Evolutionary conservation across 2,329 filamentous ascomycete genomes (phyloP).

Genomic region (Aaosphaeria arxii): DNA sequence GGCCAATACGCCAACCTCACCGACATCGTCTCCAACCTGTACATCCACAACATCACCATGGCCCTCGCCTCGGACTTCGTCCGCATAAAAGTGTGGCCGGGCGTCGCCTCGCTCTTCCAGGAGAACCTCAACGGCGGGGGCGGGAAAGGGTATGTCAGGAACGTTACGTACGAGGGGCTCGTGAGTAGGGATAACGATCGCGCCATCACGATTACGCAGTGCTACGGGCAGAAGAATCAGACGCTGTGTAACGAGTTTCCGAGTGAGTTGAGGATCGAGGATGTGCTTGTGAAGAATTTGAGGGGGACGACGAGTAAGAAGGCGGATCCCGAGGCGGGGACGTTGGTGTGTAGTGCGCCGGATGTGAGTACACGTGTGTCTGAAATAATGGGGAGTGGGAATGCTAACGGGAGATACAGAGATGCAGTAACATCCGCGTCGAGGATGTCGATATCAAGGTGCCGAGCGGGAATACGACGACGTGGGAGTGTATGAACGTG

Average conservation of each 20-base stretch:
- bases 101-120: conserved; percentile 52
- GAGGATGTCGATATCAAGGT: conserved; percentile 7
- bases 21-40: conserved; percentile 67
- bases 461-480: conserved; percentile 2
- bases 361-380: background rate
- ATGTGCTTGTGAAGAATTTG: conserved; percentile 57
- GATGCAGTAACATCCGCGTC: conserved; percentile 7
- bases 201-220: conserved; percentile 64
- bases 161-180: conserved; percentile 66
- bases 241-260: conserved; percentile 61
- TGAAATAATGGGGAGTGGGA: background rate
- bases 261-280: conserved; percentile 53
- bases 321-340: conserved; percentile 41
- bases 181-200: conserved; percentile 61
- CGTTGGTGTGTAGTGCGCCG: conserved; percentile 37
- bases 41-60: conserved; percentile 37
- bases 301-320: conserved; percentile 51
- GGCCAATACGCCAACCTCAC: conserved; percentile 64
- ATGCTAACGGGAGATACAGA: background rate
- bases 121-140: conserved; percentile 65
- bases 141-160: conserved; percentile 59
- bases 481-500: conserved; percentile 7
- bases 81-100: conserved; percentile 73
- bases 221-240: conserved; percentile 61
- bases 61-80: conserved; percentile 57